These are phyloP conservation scores for Aspergillus sp. DNA, from an alignment of 2,329 filamentous ascomycete genomes.

Conservation along the genomic window DNA sequence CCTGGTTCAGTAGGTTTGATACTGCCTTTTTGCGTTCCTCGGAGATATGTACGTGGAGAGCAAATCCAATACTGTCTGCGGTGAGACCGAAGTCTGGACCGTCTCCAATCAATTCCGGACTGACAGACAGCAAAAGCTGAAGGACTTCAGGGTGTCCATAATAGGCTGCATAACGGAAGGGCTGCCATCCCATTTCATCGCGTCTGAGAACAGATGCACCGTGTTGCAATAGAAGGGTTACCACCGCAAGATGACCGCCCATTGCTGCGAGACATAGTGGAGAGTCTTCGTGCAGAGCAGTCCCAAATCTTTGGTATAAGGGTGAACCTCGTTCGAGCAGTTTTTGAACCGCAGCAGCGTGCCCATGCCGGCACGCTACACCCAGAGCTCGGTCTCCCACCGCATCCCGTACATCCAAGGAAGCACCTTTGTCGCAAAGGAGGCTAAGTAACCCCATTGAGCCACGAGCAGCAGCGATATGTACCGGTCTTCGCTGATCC, in stretches of 20 bases:
- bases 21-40: slow-evolving; percentile 17
- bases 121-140: slow-evolving; percentile 24
- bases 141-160: slow-evolving; percentile 32
- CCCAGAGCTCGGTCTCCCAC: slow-evolving; percentile 29
- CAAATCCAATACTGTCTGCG: slow-evolving; percentile 19
- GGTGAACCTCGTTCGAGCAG: slow-evolving; percentile 29
- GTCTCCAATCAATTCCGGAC: slow-evolving; percentile 10
- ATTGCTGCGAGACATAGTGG: slow-evolving; percentile 34
- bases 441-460: slow-evolving; percentile 26
- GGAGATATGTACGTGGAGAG: slow-evolving; percentile 15
- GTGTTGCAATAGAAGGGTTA: slow-evolving; percentile 24
- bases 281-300: slow-evolving; percentile 29
- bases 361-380: slow-evolving; percentile 28
- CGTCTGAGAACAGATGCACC: slow-evolving; percentile 30
- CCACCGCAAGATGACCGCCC: slow-evolving; percentile 28
- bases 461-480: slow-evolving; percentile 26
- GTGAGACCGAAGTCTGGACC: slow-evolving; percentile 10
- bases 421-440: slow-evolving; percentile 27
- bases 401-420: slow-evolving; percentile 27
- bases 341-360: slow-evolving; percentile 27
- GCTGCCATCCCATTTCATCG: slow-evolving; percentile 34
- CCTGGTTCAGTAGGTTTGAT: slow-evolving; percentile 10
- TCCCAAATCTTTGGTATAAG: slow-evolving; percentile 20
- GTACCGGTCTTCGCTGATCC: slow-evolving; percentile 26
- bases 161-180: slow-evolving; percentile 34